Conservation (phyloP, 1,284 basidiomycete species). For the Butyriboletus pseudospeciosus region DNA sequence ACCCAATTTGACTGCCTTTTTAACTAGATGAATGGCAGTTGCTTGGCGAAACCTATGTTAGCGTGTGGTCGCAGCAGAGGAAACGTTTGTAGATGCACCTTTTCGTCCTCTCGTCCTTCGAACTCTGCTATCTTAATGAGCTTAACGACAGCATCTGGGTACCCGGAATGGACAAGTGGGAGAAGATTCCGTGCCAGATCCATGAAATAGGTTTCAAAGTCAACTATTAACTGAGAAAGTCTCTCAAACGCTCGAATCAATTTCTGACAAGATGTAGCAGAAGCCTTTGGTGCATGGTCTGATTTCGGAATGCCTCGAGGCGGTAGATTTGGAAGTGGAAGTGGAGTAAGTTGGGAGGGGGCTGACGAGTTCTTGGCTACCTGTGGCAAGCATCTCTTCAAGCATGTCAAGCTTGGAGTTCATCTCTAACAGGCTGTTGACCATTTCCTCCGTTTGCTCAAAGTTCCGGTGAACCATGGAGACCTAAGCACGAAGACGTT, state of each 20-base stretch:
- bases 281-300: constrained; percentile 84
- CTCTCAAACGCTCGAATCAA: constrained; percentile 82
- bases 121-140: constrained; percentile 92
- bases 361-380: constrained; percentile 72
- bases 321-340: constrained; percentile 89
- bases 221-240: constrained; percentile 75
- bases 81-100: constrained; percentile 47
- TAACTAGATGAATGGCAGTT: constrained; percentile 88
- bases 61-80: not conserved
- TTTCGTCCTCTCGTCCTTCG: constrained; percentile 92
- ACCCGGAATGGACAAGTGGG: constrained; percentile 74
- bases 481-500: constrained; percentile 51
- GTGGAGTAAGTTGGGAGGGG: constrained; percentile 81
- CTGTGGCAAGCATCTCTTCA: constrained; percentile 72
- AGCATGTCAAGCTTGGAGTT: constrained; percentile 77
- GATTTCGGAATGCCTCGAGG: constrained; percentile 90
- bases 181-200: constrained; percentile 76
- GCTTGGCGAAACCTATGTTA: constrained; percentile 48
- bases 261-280: constrained; percentile 62
- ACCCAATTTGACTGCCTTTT: constrained; percentile 86
- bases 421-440: constrained; percentile 89
- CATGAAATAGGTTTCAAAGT: constrained; percentile 87
- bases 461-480: constrained; percentile 96
- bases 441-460: constrained; percentile 92
- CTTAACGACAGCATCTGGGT: constrained; percentile 83